A percentile compares a stretch with the other conserved stretches of the same genome.
Evolutionary conservation across 768 basidiomycete genomes (phyloP).

Genomic region (Suillus sp.): DNA sequence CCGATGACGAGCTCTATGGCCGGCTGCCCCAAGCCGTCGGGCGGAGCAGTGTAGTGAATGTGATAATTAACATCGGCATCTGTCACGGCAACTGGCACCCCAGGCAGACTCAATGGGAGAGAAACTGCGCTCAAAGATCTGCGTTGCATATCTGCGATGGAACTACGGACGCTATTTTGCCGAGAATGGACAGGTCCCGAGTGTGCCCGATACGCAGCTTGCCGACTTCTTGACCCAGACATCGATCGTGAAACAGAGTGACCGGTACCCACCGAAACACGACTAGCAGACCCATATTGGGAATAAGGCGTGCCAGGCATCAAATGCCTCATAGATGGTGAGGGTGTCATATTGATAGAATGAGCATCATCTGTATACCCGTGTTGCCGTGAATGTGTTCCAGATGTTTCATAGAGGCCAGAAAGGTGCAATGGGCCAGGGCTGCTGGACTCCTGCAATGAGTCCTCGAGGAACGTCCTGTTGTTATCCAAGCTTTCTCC

Average conservation of each 20-base stretch:
- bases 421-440: no score
- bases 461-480: not conserved
- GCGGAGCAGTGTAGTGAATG: slow-evolving; percentile 6
- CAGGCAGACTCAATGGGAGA: not conserved
- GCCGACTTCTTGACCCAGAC: not conserved
- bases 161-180: not conserved
- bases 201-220: not conserved
- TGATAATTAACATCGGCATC: not conserved
- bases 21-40: no score
- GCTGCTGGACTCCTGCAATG: not conserved
- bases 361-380: not conserved
- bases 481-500: not conserved
- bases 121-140: not conserved
- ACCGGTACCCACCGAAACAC: not conserved
- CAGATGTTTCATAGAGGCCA: not conserved
- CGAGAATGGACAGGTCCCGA: not conserved
- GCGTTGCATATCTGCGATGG: not conserved
- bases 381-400: not conserved
- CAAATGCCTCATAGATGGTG: not conserved
- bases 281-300: not conserved
- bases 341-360: not conserved
- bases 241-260: not conserved
- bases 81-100: not conserved
- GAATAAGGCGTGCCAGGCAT: not conserved
- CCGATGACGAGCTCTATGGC: not conserved